Conservation (phyloP, 73 alveolate genomes). For the Blepharisma stoltei region DNA sequence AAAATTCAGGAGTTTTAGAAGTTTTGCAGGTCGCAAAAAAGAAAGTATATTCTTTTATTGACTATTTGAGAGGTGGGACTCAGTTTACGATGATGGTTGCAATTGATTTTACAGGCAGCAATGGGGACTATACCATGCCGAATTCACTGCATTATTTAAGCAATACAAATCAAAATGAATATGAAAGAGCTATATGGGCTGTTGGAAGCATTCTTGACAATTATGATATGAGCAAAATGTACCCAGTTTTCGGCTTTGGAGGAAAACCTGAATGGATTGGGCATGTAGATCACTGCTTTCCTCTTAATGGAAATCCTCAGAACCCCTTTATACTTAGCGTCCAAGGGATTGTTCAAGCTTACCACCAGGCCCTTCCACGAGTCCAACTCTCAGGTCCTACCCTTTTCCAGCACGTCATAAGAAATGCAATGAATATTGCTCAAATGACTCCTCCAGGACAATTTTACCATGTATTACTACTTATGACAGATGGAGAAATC, state of each 20-base stretch:
- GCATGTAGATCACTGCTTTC: slow-evolving; percentile 58
- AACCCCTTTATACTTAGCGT: slow-evolving; percentile 69
- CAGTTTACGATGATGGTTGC: slow-evolving; percentile 71
- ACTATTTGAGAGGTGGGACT: slow-evolving; percentile 76
- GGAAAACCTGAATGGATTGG: slow-evolving; percentile 50
- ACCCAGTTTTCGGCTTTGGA: slow-evolving; percentile 83
- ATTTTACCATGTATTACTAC: slow-evolving; percentile 73
- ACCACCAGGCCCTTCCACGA: slow-evolving; percentile 48
- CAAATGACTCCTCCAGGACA: slow-evolving; percentile 34
- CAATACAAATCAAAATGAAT: slow-evolving; percentile 40
- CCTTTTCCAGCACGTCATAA: slow-evolving; percentile 58
- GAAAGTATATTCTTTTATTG: slow-evolving; percentile 41
- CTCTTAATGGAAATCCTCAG: slow-evolving; percentile 52
- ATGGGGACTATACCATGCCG: slow-evolving; percentile 49
- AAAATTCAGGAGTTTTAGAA: slow-evolving; percentile 21
- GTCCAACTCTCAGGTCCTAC: slow-evolving; percentile 71
- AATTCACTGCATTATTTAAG: slow-evolving; percentile 64
- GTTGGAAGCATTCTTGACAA: slow-evolving; percentile 70
- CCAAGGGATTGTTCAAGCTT: slow-evolving; percentile 59
- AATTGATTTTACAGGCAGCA: slow-evolving; percentile 76
- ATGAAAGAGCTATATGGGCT: slow-evolving; percentile 61
- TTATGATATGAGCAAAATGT: slow-evolving; percentile 72
- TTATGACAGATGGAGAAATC: slow-evolving; percentile 92
- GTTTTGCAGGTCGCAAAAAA: neutral
- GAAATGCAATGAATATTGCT: slow-evolving; percentile 56